Conservation (phyloP, 2,329 filamentous ascomycete species). For the Phaeoacremonium minimum region DNA sequence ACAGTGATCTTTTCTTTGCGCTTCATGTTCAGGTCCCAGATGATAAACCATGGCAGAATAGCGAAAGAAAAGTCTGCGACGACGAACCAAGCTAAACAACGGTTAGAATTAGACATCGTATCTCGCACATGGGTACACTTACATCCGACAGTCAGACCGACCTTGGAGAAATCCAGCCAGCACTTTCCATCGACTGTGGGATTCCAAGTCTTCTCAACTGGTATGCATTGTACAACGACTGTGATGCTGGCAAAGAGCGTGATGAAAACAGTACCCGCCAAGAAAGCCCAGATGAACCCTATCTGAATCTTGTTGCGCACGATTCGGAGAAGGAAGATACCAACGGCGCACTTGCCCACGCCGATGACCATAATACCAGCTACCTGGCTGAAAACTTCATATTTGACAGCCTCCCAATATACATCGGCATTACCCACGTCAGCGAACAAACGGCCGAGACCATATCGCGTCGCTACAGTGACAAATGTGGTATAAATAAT, state of each 20-base stretch:
- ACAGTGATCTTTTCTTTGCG: constrained; percentile 33
- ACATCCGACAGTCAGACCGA: constrained; percentile 6
- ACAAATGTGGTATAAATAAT: constrained; percentile 6
- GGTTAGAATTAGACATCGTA: neutral
- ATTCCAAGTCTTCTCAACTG: constrained; percentile 9
- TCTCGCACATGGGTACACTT: neutral
- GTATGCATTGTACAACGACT: constrained; percentile 8
- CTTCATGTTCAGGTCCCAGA: constrained; percentile 36
- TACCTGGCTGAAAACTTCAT: neutral
- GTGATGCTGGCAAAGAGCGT: constrained; percentile 5
- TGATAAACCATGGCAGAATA: constrained; percentile 30
- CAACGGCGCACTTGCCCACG: constrained; percentile 10
- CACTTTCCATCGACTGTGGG: constrained; percentile 3
- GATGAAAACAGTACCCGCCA: constrained; percentile 5
- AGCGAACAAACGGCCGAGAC: constrained; percentile 6
- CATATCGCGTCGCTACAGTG: constrained; percentile 2
- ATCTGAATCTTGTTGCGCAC: constrained; percentile 4
- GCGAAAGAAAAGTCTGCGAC: constrained; percentile 28
- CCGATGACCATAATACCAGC: constrained; percentile 7
- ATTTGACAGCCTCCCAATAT: constrained; percentile 2
- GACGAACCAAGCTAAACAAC: constrained; percentile 10
- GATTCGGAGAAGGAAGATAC: constrained; percentile 12
- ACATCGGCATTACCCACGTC: constrained; percentile 5
- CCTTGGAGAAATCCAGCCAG: constrained; percentile 8
- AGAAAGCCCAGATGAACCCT: constrained; percentile 5